Evolutionary conservation across 1,284 basidiomycete species (phyloP).

Genomic region (Apiotrichum montevideense): DNA sequence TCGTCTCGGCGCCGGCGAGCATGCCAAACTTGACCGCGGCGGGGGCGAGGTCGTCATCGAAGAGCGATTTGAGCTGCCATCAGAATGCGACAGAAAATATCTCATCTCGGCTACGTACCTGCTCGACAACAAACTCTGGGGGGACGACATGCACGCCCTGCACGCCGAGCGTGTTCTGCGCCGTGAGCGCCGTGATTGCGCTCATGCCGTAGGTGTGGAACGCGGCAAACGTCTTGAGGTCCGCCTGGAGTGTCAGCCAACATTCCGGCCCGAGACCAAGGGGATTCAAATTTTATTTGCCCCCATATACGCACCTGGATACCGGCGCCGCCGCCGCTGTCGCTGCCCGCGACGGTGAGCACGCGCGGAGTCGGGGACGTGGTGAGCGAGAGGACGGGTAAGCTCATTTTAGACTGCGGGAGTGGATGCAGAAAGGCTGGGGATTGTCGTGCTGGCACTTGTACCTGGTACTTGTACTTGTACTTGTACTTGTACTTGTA

Average conservation of each 20-base stretch:
- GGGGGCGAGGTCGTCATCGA: conserved; percentile 67
- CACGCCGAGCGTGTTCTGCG: conserved; percentile 86
- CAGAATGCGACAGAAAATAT: too few species aligned
- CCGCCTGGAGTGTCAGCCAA: conserved; percentile 47
- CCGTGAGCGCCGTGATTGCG: conserved; percentile 79
- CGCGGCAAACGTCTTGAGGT: conserved; percentile 78
- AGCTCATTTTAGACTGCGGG: background rate
- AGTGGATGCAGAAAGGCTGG: too few species aligned
- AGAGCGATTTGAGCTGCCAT: conserved; percentile 61
- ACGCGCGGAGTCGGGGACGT: conserved; percentile 27
- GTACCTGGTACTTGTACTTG: too few species aligned
- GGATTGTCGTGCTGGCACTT: too few species aligned
- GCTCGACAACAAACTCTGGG: conserved; percentile 62
- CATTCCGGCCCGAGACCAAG: background rate
- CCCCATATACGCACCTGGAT: conserved; percentile 59
- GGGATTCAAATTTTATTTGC: background rate
- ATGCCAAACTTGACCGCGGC: conserved; percentile 86
- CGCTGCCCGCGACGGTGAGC: conserved; percentile 48
- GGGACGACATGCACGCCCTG: conserved; percentile 62
- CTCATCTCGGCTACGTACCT: conserved; percentile 50
- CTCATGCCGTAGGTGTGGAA: conserved; percentile 78
- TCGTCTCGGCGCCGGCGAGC: conserved; percentile 53
- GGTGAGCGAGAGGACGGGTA: background rate
- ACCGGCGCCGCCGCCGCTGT: conserved; percentile 82
- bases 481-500: too few species aligned